A percentile compares a stretch with the other conserved stretches of the same genome.
phyloP scores from a whole-genome alignment of 805 yeast genomes.

The Candida lessepsii region DNA sequence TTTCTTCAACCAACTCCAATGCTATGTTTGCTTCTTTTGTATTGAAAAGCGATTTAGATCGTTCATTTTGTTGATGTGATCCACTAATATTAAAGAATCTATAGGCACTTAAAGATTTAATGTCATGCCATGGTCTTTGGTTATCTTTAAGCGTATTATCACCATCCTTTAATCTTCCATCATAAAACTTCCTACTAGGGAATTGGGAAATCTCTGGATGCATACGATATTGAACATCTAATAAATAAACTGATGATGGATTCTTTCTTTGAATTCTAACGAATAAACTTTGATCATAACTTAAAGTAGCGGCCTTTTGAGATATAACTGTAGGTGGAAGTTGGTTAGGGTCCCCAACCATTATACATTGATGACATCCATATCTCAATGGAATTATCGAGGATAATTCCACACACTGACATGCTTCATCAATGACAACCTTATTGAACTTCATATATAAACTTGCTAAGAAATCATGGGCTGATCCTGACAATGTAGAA shows the following conservation, averaged over 20 bases:
- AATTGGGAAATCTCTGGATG: slow-evolving; percentile 87
- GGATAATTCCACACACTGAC: slow-evolving; percentile 92
- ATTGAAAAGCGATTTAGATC: slow-evolving; percentile 72
- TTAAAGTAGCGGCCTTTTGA: slow-evolving; percentile 73
- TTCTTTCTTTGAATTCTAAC: slow-evolving; percentile 83
- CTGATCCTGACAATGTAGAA: slow-evolving; percentile 90
- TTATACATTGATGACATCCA: slow-evolving; percentile 85
- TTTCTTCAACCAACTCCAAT: slow-evolving; percentile 55
- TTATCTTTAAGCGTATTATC: slow-evolving; percentile 62
- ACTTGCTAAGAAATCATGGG: slow-evolving; percentile 79
- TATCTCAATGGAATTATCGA: slow-evolving; percentile 89
- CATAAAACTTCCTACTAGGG: slow-evolving; percentile 83
- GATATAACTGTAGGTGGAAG: slow-evolving; percentile 96
- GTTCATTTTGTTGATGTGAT: slow-evolving; percentile 59
- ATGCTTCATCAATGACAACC: slow-evolving; percentile 94
- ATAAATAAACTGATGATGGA: slow-evolving; percentile 60
- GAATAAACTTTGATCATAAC: slow-evolving; percentile 88
- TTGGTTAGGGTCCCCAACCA: slow-evolving; percentile 99
- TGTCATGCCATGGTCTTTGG: slow-evolving; percentile 71
- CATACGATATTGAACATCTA: slow-evolving; percentile 96
- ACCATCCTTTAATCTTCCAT: slow-evolving; percentile 74
- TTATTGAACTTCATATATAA: slow-evolving; percentile 80
- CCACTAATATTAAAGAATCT: slow-evolving; percentile 68
- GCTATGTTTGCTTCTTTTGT: slow-evolving; percentile 70
- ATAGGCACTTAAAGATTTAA: slow-evolving; percentile 65